Base-by-base conservation (phyloP, 2,329 filamentous ascomycete genomes). In the Xylariaceae sp. region DNA sequence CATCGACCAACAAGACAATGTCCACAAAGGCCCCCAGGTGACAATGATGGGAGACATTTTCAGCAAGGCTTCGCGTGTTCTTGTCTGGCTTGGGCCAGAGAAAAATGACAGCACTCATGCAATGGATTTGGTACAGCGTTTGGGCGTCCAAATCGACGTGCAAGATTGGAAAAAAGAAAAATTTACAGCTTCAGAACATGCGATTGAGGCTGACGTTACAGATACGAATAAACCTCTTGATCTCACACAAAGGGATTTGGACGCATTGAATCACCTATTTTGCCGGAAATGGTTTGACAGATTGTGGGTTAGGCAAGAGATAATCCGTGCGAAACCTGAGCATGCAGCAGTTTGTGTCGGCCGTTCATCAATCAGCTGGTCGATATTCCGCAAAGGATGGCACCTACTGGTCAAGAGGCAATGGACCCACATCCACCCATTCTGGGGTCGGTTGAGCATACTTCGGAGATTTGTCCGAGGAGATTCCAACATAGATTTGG, bases 21-120 rank as follows among this genome's bases (percentile, higher is more conserved):
- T 17, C n/a, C 45, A 46, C 1, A 51, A 55, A 17, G 42, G 41
- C 2, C 42, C 28, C 14, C 28, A 48, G 1, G 5, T 46, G 39
- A 41, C 45, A 6, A 19, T 46, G 40, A 54, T 51, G 36, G 48
- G 44, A 36, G 28, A 45, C 14, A 51, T 51, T 34, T 54, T 51
- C 12, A 45, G 47, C 33, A 44, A 51, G n/a, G 52, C 45, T n/a
- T 47, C 48, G 13, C n/a, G 42, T 31, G 47, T 45, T 13, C 45
- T 51, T 9, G 45, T 54, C n/a, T 38, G 34, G 34, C 34, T 38
- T 38, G 34, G 34, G 5, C 34, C 34, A 38, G 34, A 16, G 10
- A 10, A 16, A 5, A 13, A 38, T 10, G 34, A 38, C 13, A 38
- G 34, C 34, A 16, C 4, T 5, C 34, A 38, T 38, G 34, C 34